Conservation (phyloP, 2,329 filamentous ascomycete species). For the Fusarium sp. region DNA sequence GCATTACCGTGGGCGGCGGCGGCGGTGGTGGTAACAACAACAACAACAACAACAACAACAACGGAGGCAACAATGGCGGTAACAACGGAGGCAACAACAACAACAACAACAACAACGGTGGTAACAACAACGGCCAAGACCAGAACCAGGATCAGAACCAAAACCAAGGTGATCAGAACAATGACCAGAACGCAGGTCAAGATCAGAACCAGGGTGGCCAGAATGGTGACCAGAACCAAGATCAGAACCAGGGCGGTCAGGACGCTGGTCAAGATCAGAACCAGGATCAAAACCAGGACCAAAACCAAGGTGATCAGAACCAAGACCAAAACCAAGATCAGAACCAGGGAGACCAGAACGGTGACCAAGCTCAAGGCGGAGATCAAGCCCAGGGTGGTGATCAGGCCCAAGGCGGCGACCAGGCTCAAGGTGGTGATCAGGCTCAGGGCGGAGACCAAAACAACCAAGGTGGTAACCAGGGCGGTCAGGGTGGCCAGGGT, state of each 20-base stretch:
- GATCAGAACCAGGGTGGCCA: not conserved
- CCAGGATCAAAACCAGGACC: not conserved
- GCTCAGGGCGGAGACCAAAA: not conserved
- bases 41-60: constrained; percentile 28
- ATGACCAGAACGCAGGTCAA: not conserved
- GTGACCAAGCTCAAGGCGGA: constrained; percentile 11
- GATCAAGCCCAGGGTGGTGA: constrained; percentile 4
- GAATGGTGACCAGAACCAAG: not conserved
- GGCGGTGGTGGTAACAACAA: constrained; percentile 28
- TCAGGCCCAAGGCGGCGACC: not conserved
- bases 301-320: constrained; percentile 1
- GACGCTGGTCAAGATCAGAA: not conserved
- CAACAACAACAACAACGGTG: constrained; percentile 20
- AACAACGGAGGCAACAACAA: constrained; percentile 31
- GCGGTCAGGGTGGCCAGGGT: constrained; percentile 3
- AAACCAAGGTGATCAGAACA: not conserved
- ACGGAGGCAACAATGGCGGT: constrained; percentile 15
- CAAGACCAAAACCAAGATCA: not conserved
- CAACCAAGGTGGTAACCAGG: not conserved
- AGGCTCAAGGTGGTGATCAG: constrained; percentile 1
- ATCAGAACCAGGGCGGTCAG: not conserved
- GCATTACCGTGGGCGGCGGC: constrained; percentile 61
- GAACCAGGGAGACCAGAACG: not conserved
- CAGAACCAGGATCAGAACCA: constrained; percentile 15
- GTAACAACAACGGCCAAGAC: constrained; percentile 5